Conservation (phyloP, 2,329 filamentous ascomycete genomes). For the Sporothrix pallida region DNA sequence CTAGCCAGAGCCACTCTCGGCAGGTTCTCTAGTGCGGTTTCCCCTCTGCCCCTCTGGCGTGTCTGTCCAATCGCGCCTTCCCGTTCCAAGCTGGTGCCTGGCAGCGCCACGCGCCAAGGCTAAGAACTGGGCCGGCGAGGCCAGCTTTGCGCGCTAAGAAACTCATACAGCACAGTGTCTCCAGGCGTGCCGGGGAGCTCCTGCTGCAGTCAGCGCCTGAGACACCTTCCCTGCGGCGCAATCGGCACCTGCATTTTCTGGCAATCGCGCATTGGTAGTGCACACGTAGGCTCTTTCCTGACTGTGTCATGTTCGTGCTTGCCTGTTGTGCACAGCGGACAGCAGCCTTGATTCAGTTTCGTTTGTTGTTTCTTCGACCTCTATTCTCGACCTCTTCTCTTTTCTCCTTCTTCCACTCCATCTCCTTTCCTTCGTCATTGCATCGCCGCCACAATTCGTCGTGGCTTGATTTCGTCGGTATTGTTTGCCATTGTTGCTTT, state of each 20-base stretch:
- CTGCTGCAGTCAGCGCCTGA: slow-evolving; percentile 27
- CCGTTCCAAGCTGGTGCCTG: slow-evolving; percentile 23
- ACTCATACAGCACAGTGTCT: not conserved
- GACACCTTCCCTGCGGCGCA: not conserved
- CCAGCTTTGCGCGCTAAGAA: slow-evolving; percentile 7
- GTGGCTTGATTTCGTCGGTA: not conserved
- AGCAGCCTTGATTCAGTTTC: slow-evolving; percentile 7
- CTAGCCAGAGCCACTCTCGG: not conserved
- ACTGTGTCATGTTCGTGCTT: not conserved
- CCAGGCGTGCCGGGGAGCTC: not conserved
- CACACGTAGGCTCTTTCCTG: slow-evolving; percentile 19
- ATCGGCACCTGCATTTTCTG: not conserved
- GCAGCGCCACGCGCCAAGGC: slow-evolving; percentile 24
- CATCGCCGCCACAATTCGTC: slow-evolving; percentile 8
- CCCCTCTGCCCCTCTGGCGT: not conserved
- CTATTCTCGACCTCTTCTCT: not conserved
- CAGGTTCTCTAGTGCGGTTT: too few relatives aligned
- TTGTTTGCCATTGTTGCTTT: not conserved
- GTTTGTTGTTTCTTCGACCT: slow-evolving; percentile 8
- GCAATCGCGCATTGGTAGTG: not conserved
- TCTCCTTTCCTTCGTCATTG: not conserved
- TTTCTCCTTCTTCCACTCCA: not conserved
- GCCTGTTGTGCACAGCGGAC: not conserved
- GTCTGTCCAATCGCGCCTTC: not conserved
- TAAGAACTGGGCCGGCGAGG: not conserved